Conservation (phyloP, 2,329 filamentous ascomycete species). For the Fusarium proliferatum region DNA sequence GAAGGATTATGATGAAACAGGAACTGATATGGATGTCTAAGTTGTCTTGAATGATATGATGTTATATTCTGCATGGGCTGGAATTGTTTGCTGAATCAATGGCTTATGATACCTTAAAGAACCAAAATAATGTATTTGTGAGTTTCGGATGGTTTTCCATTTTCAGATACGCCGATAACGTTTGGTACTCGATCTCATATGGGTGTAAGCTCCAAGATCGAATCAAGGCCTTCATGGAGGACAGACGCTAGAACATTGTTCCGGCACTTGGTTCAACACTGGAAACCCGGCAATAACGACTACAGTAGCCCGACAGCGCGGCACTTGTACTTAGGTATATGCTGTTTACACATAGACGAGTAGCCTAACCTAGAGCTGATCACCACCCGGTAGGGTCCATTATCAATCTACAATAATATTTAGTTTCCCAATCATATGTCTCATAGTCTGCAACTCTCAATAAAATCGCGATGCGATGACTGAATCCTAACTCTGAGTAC, state of each 20-base stretch:
- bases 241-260: constrained; percentile 23
- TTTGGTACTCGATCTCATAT: background rate
- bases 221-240: background rate
- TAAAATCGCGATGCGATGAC: background rate
- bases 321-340: background rate
- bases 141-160: background rate
- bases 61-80: background rate
- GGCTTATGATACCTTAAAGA: background rate
- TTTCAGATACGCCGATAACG: background rate
- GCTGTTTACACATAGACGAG: background rate
- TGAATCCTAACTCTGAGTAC: background rate
- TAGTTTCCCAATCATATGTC: background rate
- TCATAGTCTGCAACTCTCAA: background rate
- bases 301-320: background rate
- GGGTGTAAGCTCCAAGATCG: too few relatives aligned
- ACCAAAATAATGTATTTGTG: background rate
- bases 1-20: background rate
- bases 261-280: background rate
- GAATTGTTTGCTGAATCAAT: background rate
- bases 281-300: background rate
- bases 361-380: background rate
- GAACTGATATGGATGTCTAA: background rate
- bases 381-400: too few relatives aligned
- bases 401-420: too few relatives aligned
- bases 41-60: background rate